A percentile compares a stretch with the other conserved stretches of the same genome.
These are phyloP conservation scores for Perkinsus chesapeaki DNA, from an alignment of 169 alveolate species.

Conservation along the genomic window DNA sequence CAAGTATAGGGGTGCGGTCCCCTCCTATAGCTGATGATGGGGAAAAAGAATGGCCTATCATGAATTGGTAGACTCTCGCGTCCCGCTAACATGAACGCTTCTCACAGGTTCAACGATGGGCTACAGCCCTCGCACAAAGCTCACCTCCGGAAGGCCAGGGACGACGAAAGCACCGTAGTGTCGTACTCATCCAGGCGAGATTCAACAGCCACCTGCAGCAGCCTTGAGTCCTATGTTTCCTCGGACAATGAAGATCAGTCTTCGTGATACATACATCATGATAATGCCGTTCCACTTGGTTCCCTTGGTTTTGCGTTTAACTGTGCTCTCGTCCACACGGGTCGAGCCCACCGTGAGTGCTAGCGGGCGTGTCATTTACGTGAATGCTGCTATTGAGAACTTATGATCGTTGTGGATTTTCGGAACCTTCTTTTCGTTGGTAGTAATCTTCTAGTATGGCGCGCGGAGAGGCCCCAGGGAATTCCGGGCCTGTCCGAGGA, in stretches of 20 bases:
- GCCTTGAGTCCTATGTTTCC: not conserved
- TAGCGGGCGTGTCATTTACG: too few species aligned
- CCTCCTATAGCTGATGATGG: not conserved
- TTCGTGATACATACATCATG: not conserved
- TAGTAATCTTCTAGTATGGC: too few species aligned
- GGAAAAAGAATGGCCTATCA: not conserved
- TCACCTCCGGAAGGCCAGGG: too few species aligned
- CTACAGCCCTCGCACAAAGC: not conserved
- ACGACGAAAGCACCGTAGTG: too few species aligned
- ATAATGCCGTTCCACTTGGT: not conserved
- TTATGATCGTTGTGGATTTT: too few species aligned
- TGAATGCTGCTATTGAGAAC: too few species aligned
- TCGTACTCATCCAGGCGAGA: not conserved
- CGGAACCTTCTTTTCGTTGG: too few species aligned
- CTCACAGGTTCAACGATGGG: too few species aligned
- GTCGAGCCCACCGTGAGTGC: too few species aligned
- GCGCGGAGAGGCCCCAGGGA: not conserved
- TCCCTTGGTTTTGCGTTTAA: too few species aligned
- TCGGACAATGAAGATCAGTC: not conserved
- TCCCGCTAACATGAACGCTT: not conserved
- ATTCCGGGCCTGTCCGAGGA: not conserved
- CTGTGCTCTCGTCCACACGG: too few species aligned
- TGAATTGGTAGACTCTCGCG: not conserved
- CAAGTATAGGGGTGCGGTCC: not conserved
- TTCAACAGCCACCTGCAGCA: not conserved